Evolutionary conservation across 106 monocot genomes (phyloP).

Genomic region (Platanthera zijinensis): DNA sequence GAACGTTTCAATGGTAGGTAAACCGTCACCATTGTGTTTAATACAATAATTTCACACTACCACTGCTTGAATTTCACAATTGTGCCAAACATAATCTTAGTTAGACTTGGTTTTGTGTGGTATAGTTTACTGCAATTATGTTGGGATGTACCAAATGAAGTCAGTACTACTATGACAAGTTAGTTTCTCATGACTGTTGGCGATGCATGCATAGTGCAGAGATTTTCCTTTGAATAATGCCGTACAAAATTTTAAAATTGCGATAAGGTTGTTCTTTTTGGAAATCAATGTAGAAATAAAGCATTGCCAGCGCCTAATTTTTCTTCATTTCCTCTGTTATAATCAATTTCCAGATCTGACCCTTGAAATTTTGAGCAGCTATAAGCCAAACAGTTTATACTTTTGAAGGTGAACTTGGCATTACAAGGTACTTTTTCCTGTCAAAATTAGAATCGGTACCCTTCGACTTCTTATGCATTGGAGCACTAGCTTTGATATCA

Average conservation of each 20-base stretch:
- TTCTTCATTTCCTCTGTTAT: neutral
- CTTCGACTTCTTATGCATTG: neutral
- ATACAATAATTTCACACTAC: no score
- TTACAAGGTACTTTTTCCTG: slow-evolving; percentile 39
- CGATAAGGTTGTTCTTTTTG: neutral
- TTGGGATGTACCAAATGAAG: neutral
- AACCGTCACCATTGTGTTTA: no score
- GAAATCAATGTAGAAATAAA: neutral
- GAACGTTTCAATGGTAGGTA: no score
- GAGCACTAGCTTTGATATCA: neutral
- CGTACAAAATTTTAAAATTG: neutral
- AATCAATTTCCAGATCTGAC: slow-evolving; percentile 7
- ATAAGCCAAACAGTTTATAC: slow-evolving; percentile 43
- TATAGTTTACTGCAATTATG: neutral
- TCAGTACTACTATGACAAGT: neutral
- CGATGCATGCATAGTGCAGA: neutral
- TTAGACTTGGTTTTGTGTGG: neutral
- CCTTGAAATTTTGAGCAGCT: slow-evolving; percentile 31
- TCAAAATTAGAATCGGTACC: neutral
- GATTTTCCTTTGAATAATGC: neutral
- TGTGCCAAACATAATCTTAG: neutral
- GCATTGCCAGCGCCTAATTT: neutral
- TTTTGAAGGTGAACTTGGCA: slow-evolving; percentile 50
- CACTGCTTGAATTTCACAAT: no score
- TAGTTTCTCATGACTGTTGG: neutral